Evolutionary conservation across 2,329 filamentous ascomycete species (phyloP), one percentile per base, ranked within the genome.

Genomic region (Hypomyces perniciosus): DNA sequence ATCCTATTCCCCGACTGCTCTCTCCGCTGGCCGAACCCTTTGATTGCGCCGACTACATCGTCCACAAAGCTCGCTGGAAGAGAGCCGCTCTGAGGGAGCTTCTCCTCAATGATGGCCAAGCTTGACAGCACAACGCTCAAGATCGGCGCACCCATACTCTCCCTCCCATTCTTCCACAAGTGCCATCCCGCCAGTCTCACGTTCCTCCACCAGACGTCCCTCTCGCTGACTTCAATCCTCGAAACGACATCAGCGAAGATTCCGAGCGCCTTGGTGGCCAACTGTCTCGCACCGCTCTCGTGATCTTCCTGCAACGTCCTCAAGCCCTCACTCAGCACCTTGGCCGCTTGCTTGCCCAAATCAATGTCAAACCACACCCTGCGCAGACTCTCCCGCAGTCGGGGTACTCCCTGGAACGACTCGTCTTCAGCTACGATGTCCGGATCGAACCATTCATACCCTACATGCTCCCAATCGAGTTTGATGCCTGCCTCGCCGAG

Each of bases 61-160:
- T 59, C 49, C 9, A 62, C 9, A 27, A 47, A 42, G n/a, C 39
- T 44, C 2, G 37, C 44, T 29, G 56, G 34, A 2, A 55, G 38
- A n/a, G 41, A 2, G 6, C 35, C 26, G 27, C 29, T 29, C 8
- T 29, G n/a, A 5, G 47, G 29, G 12, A 43, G n/a, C 41, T 56
- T 65, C 27, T 61, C 43, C 44, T 72, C 66, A 34, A 77, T 65
- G 4, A 61, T 57, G 9, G 65, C 61, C 34, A 85, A 66, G 3
- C 71, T 71, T 9, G 68, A 66, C 5, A 82, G 62, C 8, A 83
- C 52, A 8, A 70, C 71, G 42, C 67, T 72, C 37, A 80, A 68
- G 29, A 85, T 81, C 1, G 81, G 76, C 0, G 82, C 77, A 1
- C 77, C 77, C 82, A 86, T 86, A 61, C 77, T 83, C 55, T 83